phyloP scores from a whole-genome alignment of 1,139 yeast genomes.

The Saccharomyces hybrid region DNA sequence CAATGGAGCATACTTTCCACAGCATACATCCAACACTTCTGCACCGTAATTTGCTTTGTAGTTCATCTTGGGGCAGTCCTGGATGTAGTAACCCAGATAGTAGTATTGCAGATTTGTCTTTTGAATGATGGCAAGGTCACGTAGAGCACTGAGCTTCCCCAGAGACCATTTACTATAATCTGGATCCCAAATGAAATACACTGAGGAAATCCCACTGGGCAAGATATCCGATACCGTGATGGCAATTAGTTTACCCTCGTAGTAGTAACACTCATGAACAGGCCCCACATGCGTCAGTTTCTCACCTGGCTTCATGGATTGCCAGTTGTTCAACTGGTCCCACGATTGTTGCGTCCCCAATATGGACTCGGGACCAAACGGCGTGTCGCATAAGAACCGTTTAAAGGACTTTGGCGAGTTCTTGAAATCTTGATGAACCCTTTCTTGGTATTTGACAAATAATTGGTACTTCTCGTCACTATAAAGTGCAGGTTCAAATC shows the following conservation, averaged over 20 bases:
- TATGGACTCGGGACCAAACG: conserved; percentile 38
- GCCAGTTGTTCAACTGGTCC: conserved; percentile 34
- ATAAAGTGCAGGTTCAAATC: conserved; percentile 47
- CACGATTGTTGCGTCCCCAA: conserved; percentile 27
- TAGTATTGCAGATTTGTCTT: conserved; percentile 42
- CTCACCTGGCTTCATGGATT: conserved; percentile 14
- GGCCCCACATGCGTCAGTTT: conserved; percentile 37
- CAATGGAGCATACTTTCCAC: conserved; percentile 41
- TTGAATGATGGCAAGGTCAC: conserved; percentile 51
- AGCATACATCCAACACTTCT: conserved; percentile 51
- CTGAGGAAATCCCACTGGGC: conserved; percentile 73
- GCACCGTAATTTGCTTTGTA: conserved; percentile 79
- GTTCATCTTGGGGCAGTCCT: conserved; percentile 73
- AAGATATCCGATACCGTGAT: conserved; percentile 71
- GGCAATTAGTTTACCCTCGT: conserved; percentile 58
- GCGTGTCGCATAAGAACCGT: conserved; percentile 64
- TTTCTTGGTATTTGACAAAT: conserved; percentile 60
- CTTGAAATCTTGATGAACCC: conserved; percentile 54
- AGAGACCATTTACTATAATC: conserved; percentile 61
- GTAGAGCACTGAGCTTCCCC: conserved; percentile 70
- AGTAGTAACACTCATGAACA: conserved; percentile 71
- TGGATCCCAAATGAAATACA: conserved; percentile 86
- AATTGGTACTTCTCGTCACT: conserved; percentile 57
- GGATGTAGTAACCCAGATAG: conserved; percentile 71
- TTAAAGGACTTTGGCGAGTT: conserved; percentile 46